Percentiles rank a stretch among this genome's conserved stretches.
Evolutionary conservation across 345 rosid species (phyloP).

Genomic region (Iberis pinnata): DNA sequence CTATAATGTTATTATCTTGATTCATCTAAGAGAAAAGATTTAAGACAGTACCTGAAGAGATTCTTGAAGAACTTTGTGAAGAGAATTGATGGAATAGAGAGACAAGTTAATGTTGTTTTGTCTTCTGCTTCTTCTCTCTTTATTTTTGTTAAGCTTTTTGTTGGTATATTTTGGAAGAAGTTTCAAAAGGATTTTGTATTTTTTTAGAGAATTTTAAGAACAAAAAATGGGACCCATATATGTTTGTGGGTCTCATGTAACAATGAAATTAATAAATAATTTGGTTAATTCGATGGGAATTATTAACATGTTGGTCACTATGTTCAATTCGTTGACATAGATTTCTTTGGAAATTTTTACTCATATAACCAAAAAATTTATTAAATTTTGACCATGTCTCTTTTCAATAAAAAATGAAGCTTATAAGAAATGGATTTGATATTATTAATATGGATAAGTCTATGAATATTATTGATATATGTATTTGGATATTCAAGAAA

Average conservation of each 20-base stretch:
- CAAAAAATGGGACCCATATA: constrained; percentile 26
- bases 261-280: constrained; percentile 13
- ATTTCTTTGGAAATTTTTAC: constrained; percentile 2
- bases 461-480: no score
- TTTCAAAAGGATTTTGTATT: constrained; percentile 21
- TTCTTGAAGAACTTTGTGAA: constrained; percentile 4
- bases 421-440: no score
- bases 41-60: constrained; percentile 20
- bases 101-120: background rate
- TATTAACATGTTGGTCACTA: constrained; percentile 34
- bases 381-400: no score
- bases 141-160: background rate
- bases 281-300: constrained; percentile 23
- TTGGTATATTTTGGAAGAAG: constrained; percentile 1
- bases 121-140: constrained; percentile 19
- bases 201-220: constrained; percentile 27
- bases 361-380: background rate
- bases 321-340: constrained; percentile 19
- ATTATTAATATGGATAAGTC: no score
- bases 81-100: constrained; percentile 13
- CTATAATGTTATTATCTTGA: constrained; percentile 7
- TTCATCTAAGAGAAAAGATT: constrained; percentile 8
- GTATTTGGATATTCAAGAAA: background rate
- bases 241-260: constrained; percentile 37
- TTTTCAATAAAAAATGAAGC: background rate